Conservation (phyloP, 2,329 filamentous ascomycete genomes). For the Aspergillus eucalypticola region DNA sequence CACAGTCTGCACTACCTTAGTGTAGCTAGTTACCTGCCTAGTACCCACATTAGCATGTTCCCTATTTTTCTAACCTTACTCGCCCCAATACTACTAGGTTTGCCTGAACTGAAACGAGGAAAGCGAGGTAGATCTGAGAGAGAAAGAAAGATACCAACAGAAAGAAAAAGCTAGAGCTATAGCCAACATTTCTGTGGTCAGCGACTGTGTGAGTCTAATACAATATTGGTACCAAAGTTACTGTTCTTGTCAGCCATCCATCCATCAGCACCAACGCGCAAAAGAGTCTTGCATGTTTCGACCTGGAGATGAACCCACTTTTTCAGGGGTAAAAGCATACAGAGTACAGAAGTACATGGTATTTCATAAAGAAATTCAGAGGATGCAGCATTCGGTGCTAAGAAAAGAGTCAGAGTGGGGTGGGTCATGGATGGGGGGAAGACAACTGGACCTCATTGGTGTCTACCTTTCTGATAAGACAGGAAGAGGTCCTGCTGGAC, state of each 20-base stretch:
- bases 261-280: not conserved
- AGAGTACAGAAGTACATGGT: not conserved
- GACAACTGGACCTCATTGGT: not conserved
- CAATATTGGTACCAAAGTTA: not conserved
- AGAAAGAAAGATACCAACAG: not conserved
- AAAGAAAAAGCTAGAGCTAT: not conserved
- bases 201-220: not conserved
- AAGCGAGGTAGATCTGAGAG: not conserved
- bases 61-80: not conserved
- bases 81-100: not conserved
- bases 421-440: not conserved
- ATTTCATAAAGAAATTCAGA: not conserved
- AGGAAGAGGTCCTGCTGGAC: not conserved
- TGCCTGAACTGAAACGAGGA: not conserved
- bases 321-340: constrained; percentile 1
- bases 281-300: not conserved
- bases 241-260: not conserved
- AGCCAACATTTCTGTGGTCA: not conserved
- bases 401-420: constrained; percentile 1
- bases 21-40: not conserved
- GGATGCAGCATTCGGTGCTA: not conserved
- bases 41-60: not conserved
- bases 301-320: not conserved
- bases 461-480: not conserved
- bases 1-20: not conserved